Base-by-base conservation (phyloP, 2,329 filamentous ascomycete species). In the Xylaria sp. region DNA sequence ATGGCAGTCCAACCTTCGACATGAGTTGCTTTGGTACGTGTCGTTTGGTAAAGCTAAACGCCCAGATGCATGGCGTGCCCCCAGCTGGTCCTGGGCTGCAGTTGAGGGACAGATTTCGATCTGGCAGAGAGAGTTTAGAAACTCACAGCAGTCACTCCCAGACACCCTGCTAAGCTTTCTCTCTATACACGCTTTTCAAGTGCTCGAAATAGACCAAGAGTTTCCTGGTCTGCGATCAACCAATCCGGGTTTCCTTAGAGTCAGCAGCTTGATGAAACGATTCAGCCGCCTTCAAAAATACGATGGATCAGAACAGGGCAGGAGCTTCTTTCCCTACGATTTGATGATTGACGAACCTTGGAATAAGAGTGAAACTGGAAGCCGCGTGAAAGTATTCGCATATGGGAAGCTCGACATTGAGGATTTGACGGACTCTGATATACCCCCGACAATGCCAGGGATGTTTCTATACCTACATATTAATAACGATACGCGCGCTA, bases 81-180 rank as follows among this genome's bases (percentile, higher is more conserved):
- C 70, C 5, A 72, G 58, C n/a, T 72, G 66, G 70, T 72, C 68
- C 28, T 72, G 70, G 70, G 70, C 66, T 28, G 66, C 68, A 28
- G 28, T 72, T 18, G 70, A 72, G 32, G 68, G 70, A 13, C 57
- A 61, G 20, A 50, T 50, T 3, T 50, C 46, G 12, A 23, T 28
- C 39, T 72, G 63, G 53, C 60, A 68, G 18, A 60, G 62, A 23
- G 32, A 60, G 13, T 70, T 69, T 36, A 61, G 69, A 39, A 53
- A 46, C 52, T 52, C 59, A 3, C 28, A 43, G 25, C 41, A 41
- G 23, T 61, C 53, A 6, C 20, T 12, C n/a, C 48, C 64, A 0
- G 48, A 25, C 1, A 57, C 70, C 15, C 62, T 71, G 10, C 39
- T 70, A 12, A 23, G 5, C 18, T 56, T 6, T 20, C 53, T 71